phyloP scores from a whole-genome alignment of 495 filamentous ascomycete genomes.

The Penicillium daleae region DNA sequence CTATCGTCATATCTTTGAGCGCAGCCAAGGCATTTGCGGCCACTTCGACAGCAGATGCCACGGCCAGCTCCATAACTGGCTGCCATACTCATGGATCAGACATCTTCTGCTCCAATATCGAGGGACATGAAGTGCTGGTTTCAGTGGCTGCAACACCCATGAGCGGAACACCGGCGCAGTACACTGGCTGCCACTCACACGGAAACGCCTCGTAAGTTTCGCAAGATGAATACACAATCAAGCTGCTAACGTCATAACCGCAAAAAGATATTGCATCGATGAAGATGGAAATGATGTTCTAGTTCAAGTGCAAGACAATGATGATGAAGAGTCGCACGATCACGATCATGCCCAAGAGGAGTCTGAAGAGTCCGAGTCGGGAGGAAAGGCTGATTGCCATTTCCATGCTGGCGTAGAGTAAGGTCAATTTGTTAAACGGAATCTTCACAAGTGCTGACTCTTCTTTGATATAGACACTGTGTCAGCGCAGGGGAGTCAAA shows the following conservation, averaged over 20 bases:
- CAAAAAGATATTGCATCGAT: slow-evolving; percentile 50
- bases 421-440: slow-evolving; percentile 17
- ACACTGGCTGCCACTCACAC: slow-evolving; percentile 57
- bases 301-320: slow-evolving; percentile 36
- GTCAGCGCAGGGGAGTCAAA: slow-evolving; percentile 42
- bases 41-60: slow-evolving; percentile 23
- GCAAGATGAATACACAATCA: no score
- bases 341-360: slow-evolving; percentile 16
- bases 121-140: slow-evolving; percentile 45
- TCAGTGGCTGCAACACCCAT: slow-evolving; percentile 45
- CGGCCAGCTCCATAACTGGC: slow-evolving; percentile 39
- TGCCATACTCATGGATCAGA: slow-evolving; percentile 45
- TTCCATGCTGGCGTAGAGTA: slow-evolving; percentile 71
- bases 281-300: slow-evolving; percentile 52
- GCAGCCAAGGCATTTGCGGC: slow-evolving; percentile 21
- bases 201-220: slow-evolving; percentile 47
- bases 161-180: slow-evolving; percentile 47
- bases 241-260: slow-evolving; percentile 5
- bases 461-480: slow-evolving; percentile 47
- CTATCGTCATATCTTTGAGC: slow-evolving; percentile 17
- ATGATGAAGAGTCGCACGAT: slow-evolving; percentile 6
- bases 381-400: slow-evolving; percentile 51
- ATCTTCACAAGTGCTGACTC: slow-evolving; percentile 2
- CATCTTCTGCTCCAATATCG: slow-evolving; percentile 46
- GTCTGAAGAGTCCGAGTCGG: slow-evolving; percentile 10